phyloP scores from a whole-genome alignment of 495 filamentous ascomycete species.

The Cladorrhinum samala region DNA sequence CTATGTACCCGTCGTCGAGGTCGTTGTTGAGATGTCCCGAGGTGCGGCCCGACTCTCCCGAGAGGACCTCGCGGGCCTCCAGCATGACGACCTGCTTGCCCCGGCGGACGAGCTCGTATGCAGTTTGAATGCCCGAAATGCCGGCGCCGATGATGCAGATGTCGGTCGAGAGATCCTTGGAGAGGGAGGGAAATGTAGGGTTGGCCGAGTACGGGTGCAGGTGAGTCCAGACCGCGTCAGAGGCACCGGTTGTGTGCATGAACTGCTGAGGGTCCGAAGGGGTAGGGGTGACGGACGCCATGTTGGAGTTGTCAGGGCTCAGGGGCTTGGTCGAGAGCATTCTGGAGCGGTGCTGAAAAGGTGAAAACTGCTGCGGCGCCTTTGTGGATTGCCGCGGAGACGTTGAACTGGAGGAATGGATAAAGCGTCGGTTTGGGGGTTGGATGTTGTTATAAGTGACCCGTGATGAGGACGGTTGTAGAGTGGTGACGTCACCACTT shows the following conservation, averaged over 20 bases:
- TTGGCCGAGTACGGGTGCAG: conserved; percentile 41
- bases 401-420: not conserved
- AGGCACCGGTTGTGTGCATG: conserved; percentile 44
- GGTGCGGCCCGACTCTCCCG: conserved; percentile 50
- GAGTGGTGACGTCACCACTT: not conserved
- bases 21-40: conserved; percentile 50
- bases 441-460: not conserved
- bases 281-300: conserved; percentile 5
- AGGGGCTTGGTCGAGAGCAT: no score
- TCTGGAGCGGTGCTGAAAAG: no score
- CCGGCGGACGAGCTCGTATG: conserved; percentile 49
- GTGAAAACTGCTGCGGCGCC: no score
- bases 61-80: conserved; percentile 48
- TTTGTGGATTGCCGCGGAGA: not conserved
- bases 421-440: not conserved
- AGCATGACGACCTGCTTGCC: conserved; percentile 46
- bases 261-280: conserved; percentile 23
- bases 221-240: conserved; percentile 49
- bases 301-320: not conserved
- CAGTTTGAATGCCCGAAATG: conserved; percentile 48
- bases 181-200: conserved; percentile 41
- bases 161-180: conserved; percentile 34
- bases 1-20: conserved; percentile 46
- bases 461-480: not conserved
- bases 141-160: conserved; percentile 50